These are phyloP conservation scores for Cucumis hystrix DNA, from an alignment of 306 rosid species.

Conservation along the genomic window DNA sequence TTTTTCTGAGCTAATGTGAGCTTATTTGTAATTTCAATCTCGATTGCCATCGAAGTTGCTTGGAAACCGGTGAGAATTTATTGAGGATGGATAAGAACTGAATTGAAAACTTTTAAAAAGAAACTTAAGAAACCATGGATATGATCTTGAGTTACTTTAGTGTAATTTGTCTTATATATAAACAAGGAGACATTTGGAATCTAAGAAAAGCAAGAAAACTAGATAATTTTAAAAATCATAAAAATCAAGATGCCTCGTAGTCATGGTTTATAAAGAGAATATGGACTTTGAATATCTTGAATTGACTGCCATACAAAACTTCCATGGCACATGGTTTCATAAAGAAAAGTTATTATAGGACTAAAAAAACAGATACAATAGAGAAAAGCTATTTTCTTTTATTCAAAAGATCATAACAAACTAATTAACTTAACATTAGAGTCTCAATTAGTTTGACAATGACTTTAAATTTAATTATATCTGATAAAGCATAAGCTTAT, in stretches of 20 bases:
- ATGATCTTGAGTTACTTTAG: neutral
- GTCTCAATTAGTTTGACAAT: neutral
- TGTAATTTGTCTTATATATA: neutral
- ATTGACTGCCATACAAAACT: neutral
- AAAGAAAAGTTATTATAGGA: neutral
- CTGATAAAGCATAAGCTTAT: neutral
- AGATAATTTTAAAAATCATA: neutral
- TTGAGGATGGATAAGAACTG: neutral
- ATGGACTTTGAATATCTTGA: neutral
- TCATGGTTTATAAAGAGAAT: neutral
- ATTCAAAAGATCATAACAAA: neutral
- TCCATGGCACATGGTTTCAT: neutral
- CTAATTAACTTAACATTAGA: neutral
- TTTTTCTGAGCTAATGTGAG: too few relatives aligned
- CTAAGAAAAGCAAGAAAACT: neutral
- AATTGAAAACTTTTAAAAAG: neutral
- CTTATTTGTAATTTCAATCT: too few relatives aligned
- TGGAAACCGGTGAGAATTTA: too few relatives aligned
- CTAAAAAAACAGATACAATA: neutral
- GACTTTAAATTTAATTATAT: neutral
- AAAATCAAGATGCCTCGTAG: neutral
- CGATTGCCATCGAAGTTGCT: too few relatives aligned
- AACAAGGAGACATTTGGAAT: neutral
- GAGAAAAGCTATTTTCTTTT: neutral
- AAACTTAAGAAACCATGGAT: neutral